Percentiles rank a stretch among this genome's conserved stretches.
phyloP scores from a whole-genome alignment of 306 rosid genomes.

The Vicia villosa region DNA sequence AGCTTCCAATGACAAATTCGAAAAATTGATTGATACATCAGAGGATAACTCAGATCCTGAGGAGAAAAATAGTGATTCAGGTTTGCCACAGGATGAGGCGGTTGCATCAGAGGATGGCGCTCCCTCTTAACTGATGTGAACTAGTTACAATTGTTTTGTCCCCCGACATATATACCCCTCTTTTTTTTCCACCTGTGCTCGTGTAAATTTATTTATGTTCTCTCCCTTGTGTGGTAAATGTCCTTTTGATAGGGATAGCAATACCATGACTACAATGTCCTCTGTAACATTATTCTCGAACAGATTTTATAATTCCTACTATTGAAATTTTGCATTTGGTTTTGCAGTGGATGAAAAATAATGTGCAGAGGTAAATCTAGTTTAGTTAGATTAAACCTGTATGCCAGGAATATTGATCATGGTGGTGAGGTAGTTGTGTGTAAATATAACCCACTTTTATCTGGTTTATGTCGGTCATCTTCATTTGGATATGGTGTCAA shows the following conservation, averaged over 20 bases:
- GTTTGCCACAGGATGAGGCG: constrained; percentile 50
- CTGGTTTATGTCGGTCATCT: background rate
- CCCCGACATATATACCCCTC: background rate
- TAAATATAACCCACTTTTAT: background rate
- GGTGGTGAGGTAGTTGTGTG: background rate
- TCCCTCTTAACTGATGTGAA: constrained; percentile 36
- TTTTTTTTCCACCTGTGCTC: constrained; percentile 24
- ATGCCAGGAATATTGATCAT: background rate
- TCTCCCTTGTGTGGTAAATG: constrained; percentile 22
- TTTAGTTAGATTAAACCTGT: constrained; percentile 16
- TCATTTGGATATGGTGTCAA: constrained; percentile 3
- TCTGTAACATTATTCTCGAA: constrained; percentile 36
- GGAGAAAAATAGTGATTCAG: constrained; percentile 53
- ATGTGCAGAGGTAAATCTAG: constrained; percentile 14
- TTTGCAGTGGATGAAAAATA: constrained; percentile 24
- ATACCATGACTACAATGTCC: constrained; percentile 26
- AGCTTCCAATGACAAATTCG: constrained; percentile 46
- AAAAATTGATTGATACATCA: constrained; percentile 29
- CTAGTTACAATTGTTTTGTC: constrained; percentile 21
- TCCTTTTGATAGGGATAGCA: constrained; percentile 28
- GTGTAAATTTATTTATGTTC: constrained; percentile 35
- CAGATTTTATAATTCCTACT: constrained; percentile 27
- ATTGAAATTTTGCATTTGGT: constrained; percentile 32
- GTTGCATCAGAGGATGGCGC: constrained; percentile 46
- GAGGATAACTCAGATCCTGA: constrained; percentile 47